Evolutionary conservation across 495 filamentous ascomycete genomes (phyloP).

Genomic region (Daldinia vernicosa): DNA sequence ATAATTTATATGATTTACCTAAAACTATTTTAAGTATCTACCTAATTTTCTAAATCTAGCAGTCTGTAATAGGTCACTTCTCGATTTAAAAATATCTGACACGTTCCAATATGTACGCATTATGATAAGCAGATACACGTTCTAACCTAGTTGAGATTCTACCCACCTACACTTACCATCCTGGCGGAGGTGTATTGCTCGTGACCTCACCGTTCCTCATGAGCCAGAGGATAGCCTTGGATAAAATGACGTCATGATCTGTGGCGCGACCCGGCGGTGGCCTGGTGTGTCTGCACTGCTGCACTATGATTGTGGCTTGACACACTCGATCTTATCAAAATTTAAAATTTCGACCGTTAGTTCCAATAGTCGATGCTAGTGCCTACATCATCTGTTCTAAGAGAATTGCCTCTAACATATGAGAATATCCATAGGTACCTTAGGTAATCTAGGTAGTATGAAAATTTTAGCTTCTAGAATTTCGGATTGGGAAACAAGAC

Average conservation of each 20-base stretch:
- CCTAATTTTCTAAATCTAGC: background rate
- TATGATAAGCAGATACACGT: slow-evolving; percentile 2
- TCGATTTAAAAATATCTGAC: background rate
- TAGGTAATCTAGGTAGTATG: no score
- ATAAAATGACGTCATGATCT: slow-evolving; percentile 31
- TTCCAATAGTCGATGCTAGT: background rate
- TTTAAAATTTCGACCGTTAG: slow-evolving; percentile 17
- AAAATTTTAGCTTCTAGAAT: background rate
- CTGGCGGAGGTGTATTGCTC: no score
- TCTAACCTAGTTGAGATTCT: background rate
- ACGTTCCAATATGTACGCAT: background rate
- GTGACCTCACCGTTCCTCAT: slow-evolving; percentile 25
- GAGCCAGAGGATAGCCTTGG: slow-evolving; percentile 5
- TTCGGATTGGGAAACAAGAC: background rate
- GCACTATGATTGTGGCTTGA: slow-evolving; percentile 37
- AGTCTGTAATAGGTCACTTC: background rate
- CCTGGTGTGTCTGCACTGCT: background rate
- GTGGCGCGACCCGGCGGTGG: slow-evolving; percentile 29
- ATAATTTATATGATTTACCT: background rate
- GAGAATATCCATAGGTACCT: background rate
- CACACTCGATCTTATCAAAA: background rate
- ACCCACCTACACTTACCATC: no score
- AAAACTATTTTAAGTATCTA: background rate
- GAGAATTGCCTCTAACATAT: background rate
- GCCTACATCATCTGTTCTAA: background rate